Base-by-base conservation (phyloP, 192 early-diverging fungal species). In the Coemansia sp. region DNA sequence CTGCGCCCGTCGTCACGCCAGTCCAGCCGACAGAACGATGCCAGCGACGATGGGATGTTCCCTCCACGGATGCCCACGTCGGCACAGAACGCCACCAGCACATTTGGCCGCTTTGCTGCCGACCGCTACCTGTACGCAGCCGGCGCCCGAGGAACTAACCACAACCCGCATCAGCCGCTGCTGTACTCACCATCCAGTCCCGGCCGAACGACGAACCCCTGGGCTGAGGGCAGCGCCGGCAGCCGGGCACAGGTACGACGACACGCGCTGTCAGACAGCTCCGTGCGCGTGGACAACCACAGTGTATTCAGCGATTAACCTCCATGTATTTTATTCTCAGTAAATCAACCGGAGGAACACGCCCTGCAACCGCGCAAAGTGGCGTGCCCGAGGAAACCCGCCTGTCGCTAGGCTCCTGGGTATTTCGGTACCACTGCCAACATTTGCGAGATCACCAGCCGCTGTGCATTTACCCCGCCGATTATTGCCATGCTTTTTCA, bases 1-100 rank as follows among this genome's bases (percentile, higher is more conserved):
- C 39, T 75, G 53, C 64, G 71, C 6, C 71, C 71, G 26, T 75
- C 71, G 8, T 75, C 71, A 29, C 71, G 71, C 38, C 64, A 75
- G 50, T 75, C 71, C 8, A 74, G 43, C 26, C 64, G 60, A 42
- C 48, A 50, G 15, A 12, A 28, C n/a, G 34, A 27, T 34, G 53
- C 48, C 14, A 56, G 61, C 45, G 71, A 68, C 20, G 71, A 75
- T 19, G 61, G 64, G 2, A 17, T 50, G 21, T 31, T 55, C 21
- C 58, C 59, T n/a, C 36, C 50, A 4, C 44, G 51, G n/a, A 39
- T 54, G 36, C 44, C 36, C 46, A 23, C 49, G 22, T 17, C 23
- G 6, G 14, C 45, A 20, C 38, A 39, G 38, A 39, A 39, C 17
- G 48, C 41, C 9, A 50, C 58, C 22, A 41, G 58, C 30, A 52